Evolutionary conservation across 2,329 filamentous ascomycete species (phyloP), one percentile per base, ranked within the genome.

Genomic region (Hypoxylon sp.): DNA sequence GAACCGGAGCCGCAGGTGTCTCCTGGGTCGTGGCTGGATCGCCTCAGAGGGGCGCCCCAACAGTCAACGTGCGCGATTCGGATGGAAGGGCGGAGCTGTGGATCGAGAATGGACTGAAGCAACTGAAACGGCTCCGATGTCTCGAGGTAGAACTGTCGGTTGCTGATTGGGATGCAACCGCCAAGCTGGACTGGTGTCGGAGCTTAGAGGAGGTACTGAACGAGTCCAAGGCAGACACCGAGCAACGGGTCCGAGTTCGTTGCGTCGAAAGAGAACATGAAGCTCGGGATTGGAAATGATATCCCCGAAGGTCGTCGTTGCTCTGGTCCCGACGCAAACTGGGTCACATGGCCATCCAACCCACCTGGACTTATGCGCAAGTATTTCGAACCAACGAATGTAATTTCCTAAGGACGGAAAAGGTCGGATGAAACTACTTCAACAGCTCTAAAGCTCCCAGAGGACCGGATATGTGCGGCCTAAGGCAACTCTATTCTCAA

Each of bases 71-170:
- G 13, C 33, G 70, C 13, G 53, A 70, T 44, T 26, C 35, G 10
- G 54, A 68, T 3, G 73, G 65, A 8, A 48, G 24, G 13, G 42
- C 52, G 17, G 63, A 57, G 52, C 61, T 61, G 9, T 80, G 78
- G 79, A 70, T 81, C 29, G 77, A 76, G 37, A 73, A 65, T 4
- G 80, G 81, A 1, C 70, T 85, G 48, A 60, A 69, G 14, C 67
- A 66, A 46, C 68, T 84, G 68, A 37, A 26, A 4, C 69, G 54
- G 13, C 73, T 84, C 53, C 73, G 78, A 67, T 75, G 70, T 54
- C 63, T 84, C 3, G 83, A 84, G 73, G 76, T 84, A 58, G 83
- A 84, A 73, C 72, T 84, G 5, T 73, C 70, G 17, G 73, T 78
- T 37, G 60, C 73, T 22, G 72, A 73, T 11, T 78, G 81, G 80